Evolutionary conservation across 306 rosid species (phyloP).

Genomic region (Glycine tomentella): DNA sequence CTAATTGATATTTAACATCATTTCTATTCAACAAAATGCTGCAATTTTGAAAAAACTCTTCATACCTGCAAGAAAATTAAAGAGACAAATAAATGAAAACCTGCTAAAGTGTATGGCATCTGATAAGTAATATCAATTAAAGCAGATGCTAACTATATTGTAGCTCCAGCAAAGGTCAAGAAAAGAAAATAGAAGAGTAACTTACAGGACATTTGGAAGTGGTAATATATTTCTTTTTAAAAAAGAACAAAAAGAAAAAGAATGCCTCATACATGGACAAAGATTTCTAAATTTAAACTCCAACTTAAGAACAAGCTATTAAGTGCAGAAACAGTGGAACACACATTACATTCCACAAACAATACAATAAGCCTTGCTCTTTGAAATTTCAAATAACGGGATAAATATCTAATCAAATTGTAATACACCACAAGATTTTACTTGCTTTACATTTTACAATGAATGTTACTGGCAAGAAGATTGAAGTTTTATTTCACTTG

Average conservation of each 20-base stretch:
- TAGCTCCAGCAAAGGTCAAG: slow-evolving; percentile 20
- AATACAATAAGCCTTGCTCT: neutral
- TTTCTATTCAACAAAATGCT: slow-evolving; percentile 60
- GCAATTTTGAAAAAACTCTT: slow-evolving; percentile 56
- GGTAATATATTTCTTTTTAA: neutral
- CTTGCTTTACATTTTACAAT: slow-evolving; percentile 20
- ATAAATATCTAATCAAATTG: slow-evolving; percentile 21
- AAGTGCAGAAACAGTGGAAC: slow-evolving; percentile 16
- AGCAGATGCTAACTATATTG: slow-evolving; percentile 9
- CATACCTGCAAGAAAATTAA: slow-evolving; percentile 59
- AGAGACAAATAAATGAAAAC: slow-evolving; percentile 32
- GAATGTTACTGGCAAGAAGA: neutral
- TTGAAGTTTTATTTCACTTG: neutral
- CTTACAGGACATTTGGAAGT: slow-evolving; percentile 2
- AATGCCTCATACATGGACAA: neutral
- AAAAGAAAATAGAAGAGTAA: neutral
- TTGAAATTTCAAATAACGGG: neutral
- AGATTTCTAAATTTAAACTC: slow-evolving; percentile 19
- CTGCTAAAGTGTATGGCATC: slow-evolving; percentile 42
- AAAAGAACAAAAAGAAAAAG: neutral
- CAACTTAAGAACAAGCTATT: neutral
- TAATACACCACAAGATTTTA: neutral
- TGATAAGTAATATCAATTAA: slow-evolving; percentile 7
- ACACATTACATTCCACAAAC: neutral
- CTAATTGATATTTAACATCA: slow-evolving; percentile 57